Conservation (phyloP, 371 early-diverging fungal genomes). For the Massospora cicadina region DNA sequence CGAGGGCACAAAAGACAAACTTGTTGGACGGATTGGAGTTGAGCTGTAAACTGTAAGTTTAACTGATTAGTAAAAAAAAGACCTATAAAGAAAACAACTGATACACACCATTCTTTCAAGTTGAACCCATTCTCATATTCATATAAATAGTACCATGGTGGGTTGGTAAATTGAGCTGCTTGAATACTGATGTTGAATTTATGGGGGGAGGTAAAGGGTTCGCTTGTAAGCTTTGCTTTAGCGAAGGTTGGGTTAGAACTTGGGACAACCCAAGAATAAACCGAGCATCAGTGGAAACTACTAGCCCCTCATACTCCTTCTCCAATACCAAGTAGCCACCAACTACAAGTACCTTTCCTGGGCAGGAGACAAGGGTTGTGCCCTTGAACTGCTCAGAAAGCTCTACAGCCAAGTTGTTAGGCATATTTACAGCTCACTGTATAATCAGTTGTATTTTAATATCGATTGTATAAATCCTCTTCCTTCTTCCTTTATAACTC, state of each 20-base stretch:
- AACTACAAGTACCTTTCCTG: slow-evolving; percentile 82
- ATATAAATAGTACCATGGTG: slow-evolving; percentile 33
- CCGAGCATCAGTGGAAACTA: slow-evolving; percentile 62
- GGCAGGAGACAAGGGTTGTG: slow-evolving; percentile 45
- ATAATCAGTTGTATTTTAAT: no score
- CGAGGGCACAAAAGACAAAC: not conserved
- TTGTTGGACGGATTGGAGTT: not conserved
- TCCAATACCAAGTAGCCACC: slow-evolving; percentile 95
- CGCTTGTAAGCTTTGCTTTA: slow-evolving; percentile 33
- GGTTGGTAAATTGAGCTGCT: slow-evolving; percentile 55
- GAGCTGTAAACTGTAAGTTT: not conserved
- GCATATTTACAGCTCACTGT: no score
- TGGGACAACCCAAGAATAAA: slow-evolving; percentile 42
- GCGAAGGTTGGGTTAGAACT: slow-evolving; percentile 8
- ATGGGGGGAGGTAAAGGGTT: slow-evolving; percentile 9
- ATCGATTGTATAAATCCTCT: no score
- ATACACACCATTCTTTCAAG: not conserved
- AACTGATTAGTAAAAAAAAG: not conserved
- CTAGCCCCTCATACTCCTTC: slow-evolving; percentile 54
- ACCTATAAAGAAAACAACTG: not conserved
- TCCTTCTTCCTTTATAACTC: no score
- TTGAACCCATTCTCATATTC: not conserved
- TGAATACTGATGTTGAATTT: slow-evolving; percentile 25
- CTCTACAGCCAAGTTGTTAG: no score
- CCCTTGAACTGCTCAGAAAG: not conserved